These are phyloP conservation scores for Biscogniauxia marginata DNA, from an alignment of 2,329 filamentous ascomycete genomes.

Conservation along the genomic window DNA sequence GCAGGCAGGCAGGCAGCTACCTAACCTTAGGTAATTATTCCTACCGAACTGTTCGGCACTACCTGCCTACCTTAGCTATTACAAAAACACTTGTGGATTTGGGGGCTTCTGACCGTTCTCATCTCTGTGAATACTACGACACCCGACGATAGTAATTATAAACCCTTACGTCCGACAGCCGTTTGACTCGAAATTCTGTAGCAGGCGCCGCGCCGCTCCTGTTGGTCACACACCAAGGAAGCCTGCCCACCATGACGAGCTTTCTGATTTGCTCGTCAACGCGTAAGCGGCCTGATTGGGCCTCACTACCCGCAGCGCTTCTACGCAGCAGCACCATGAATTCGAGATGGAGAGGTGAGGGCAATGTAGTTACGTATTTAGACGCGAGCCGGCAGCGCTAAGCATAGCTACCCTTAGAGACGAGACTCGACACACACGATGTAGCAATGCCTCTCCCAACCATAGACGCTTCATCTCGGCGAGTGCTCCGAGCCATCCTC, in stretches of 20 bases:
- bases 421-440: conserved; percentile 43
- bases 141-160: too few relatives aligned
- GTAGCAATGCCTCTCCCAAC: conserved; percentile 39
- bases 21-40: too few relatives aligned
- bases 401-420: conserved; percentile 36
- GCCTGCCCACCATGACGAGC: conserved; percentile 19
- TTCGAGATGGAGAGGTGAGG: conserved; percentile 31
- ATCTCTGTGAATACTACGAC: too few relatives aligned
- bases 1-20: too few relatives aligned
- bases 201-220: too few relatives aligned
- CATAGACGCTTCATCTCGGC: conserved; percentile 6
- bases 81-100: too few relatives aligned
- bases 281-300: conserved; percentile 31
- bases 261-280: conserved; percentile 30
- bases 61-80: too few relatives aligned
- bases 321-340: conserved; percentile 15
- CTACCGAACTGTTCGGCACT: too few relatives aligned
- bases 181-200: background rate
- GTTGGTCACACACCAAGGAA: background rate
- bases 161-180: too few relatives aligned
- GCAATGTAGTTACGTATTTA: background rate
- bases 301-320: conserved; percentile 24
- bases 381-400: conserved; percentile 5
- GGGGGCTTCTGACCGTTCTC: too few relatives aligned
- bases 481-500: conserved; percentile 39